phyloP scores from a whole-genome alignment of 257 asterid species.

The Solanum paucissectum region DNA sequence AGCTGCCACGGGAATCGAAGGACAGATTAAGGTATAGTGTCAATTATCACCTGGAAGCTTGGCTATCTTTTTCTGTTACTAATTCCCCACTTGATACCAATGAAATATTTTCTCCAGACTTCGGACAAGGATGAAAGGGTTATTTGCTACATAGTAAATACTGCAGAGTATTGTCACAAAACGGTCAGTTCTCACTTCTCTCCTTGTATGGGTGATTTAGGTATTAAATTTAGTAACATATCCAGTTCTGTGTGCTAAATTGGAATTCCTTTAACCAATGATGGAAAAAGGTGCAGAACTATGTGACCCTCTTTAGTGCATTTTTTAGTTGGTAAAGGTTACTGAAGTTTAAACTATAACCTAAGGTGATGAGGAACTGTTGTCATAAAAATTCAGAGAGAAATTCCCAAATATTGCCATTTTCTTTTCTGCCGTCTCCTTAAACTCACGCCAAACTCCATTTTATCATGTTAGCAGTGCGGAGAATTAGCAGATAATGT shows the following conservation, averaged over 20 bases:
- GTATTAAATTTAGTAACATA: not conserved
- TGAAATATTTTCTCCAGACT: constrained; percentile 45
- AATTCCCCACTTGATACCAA: not conserved
- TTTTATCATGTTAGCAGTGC: constrained; percentile 36
- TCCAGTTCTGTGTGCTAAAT: not conserved
- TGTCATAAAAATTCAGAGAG: not conserved
- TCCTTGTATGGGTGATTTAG: not conserved
- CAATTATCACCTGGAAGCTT: not conserved
- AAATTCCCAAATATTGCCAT: not conserved
- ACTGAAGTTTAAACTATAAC: not conserved
- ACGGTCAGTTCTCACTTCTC: constrained; percentile 62
- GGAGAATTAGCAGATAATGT: constrained; percentile 98
- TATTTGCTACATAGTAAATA: constrained; percentile 91
- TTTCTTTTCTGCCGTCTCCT: not conserved
- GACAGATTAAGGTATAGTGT: constrained; percentile 76
- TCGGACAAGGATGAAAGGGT: constrained; percentile 94
- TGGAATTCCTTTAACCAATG: not conserved
- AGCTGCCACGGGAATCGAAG: constrained; percentile 99
- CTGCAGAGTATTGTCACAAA: constrained; percentile 98
- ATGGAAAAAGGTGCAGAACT: not conserved
- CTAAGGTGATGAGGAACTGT: not conserved
- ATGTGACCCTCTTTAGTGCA: not conserved
- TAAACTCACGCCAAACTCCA: not conserved
- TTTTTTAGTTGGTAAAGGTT: not conserved
- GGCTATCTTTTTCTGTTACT: constrained; percentile 1